Evolutionary conservation across 805 yeast species (phyloP).

Genomic region (Candida corydali): DNA sequence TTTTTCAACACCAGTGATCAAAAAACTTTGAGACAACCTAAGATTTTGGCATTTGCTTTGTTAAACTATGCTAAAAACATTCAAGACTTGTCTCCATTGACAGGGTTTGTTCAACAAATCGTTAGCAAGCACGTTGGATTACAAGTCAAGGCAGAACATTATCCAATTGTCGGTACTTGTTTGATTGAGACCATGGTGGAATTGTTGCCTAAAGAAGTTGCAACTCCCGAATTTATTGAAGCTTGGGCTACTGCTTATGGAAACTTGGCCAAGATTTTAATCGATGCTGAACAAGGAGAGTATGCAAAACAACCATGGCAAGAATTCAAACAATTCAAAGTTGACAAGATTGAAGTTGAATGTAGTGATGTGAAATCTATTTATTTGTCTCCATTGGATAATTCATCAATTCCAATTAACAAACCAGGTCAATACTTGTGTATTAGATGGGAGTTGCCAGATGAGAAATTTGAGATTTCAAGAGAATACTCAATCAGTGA

Average conservation of each 20-base stretch:
- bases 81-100: constrained; percentile 51
- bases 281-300: constrained; percentile 47
- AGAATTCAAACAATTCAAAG: constrained; percentile 52
- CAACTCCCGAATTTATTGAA: constrained; percentile 52
- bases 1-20: constrained; percentile 62
- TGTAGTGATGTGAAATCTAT: constrained; percentile 47
- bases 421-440: constrained; percentile 47
- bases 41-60: constrained; percentile 59
- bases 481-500: constrained; percentile 61
- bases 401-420: constrained; percentile 18
- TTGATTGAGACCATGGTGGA: constrained; percentile 52
- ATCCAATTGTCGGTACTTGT: constrained; percentile 58
- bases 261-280: constrained; percentile 57
- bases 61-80: constrained; percentile 60
- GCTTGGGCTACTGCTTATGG: constrained; percentile 70
- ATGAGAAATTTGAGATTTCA: constrained; percentile 38
- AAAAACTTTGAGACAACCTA: constrained; percentile 51
- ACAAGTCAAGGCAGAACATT: constrained; percentile 59
- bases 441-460: constrained; percentile 28
- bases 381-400: constrained; percentile 45
- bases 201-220: constrained; percentile 52
- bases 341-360: constrained; percentile 41
- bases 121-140: constrained; percentile 65
- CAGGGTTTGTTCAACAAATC: constrained; percentile 53
- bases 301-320: constrained; percentile 48